Evolutionary conservation across 768 basidiomycete species (phyloP).

Genomic region (Leccinum pellstonianum): DNA sequence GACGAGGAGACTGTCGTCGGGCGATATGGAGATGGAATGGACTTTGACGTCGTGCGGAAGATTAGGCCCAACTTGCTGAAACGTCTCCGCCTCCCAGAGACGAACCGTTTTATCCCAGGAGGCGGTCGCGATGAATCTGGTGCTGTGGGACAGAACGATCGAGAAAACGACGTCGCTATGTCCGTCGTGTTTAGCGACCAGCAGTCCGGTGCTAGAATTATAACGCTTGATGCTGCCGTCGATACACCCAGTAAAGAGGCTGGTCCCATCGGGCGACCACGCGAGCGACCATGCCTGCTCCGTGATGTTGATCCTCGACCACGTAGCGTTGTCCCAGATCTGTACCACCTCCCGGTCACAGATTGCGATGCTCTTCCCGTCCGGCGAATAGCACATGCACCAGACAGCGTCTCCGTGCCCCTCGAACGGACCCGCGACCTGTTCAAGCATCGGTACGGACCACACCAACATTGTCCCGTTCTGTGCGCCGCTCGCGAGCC

Average conservation of each 20-base stretch:
- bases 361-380: slow-evolving; percentile 20
- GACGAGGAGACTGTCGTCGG: slow-evolving; percentile 14
- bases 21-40: slow-evolving; percentile 18
- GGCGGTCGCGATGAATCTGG: slow-evolving; percentile 26
- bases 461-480: slow-evolving; percentile 21
- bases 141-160: slow-evolving; percentile 19
- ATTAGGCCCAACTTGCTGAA: slow-evolving; percentile 16
- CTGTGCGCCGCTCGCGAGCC: slow-evolving; percentile 16
- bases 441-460: slow-evolving; percentile 11
- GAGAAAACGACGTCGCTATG: slow-evolving; percentile 22
- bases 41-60: slow-evolving; percentile 15
- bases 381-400: slow-evolving; percentile 20
- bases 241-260: slow-evolving; percentile 19
- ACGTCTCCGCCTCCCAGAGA: slow-evolving; percentile 25
- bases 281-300: slow-evolving; percentile 23
- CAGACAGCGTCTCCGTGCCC: slow-evolving; percentile 16
- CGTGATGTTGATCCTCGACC: neutral
- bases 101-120: slow-evolving; percentile 31
- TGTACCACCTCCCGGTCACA: slow-evolving; percentile 20
- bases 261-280: slow-evolving; percentile 18
- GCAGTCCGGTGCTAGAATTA: slow-evolving; percentile 5
- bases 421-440: slow-evolving; percentile 6
- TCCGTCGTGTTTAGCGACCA: slow-evolving; percentile 2
- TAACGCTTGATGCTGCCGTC: slow-evolving; percentile 18
- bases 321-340: slow-evolving; percentile 15